Percentiles rank a stretch among this genome's conserved stretches.
phyloP scores from a whole-genome alignment of 768 basidiomycete genomes.

The Leccinellum luteum region DNA sequence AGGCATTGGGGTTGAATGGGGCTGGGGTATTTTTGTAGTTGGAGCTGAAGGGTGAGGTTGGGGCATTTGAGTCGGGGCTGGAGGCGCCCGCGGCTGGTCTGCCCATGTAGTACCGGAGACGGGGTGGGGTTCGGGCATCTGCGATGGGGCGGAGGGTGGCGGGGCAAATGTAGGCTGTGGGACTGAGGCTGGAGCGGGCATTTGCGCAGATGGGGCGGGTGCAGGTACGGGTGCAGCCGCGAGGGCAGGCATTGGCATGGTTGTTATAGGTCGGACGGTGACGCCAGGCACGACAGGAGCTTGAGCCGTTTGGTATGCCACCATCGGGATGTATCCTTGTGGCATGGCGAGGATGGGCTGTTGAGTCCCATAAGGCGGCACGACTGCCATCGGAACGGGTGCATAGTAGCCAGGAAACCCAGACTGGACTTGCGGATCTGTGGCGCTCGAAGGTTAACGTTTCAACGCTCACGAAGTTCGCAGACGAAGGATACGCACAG shows the following conservation, averaged over 20 bases:
- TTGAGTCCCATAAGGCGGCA: slow-evolving; percentile 23
- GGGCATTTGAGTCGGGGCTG: background rate
- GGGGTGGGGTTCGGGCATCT: background rate
- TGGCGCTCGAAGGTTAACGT: slow-evolving; percentile 10
- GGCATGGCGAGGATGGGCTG: slow-evolving; percentile 30
- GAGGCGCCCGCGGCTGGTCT: background rate
- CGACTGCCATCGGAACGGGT: slow-evolving; percentile 24
- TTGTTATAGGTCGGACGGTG: slow-evolving; percentile 1
- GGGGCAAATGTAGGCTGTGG: background rate
- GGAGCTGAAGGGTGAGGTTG: background rate
- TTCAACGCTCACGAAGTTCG: slow-evolving; percentile 11
- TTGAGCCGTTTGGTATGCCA: slow-evolving; percentile 19
- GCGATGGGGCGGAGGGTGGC: background rate
- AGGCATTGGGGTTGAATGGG: background rate
- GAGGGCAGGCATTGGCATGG: slow-evolving; percentile 17
- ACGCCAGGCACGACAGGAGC: slow-evolving; percentile 6
- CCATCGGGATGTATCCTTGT: slow-evolving; percentile 26
- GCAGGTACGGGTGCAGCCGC: slow-evolving; percentile 2
- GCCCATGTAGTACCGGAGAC: background rate
- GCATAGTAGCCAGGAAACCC: slow-evolving; percentile 29
- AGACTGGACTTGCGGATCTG: slow-evolving; percentile 26
- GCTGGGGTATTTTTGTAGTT: background rate
- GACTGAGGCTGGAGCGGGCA: background rate
- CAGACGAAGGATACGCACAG: slow-evolving; percentile 16
- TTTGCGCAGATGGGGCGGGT: slow-evolving; percentile 6